Evolutionary conservation across 352 stramenopile genomes (phyloP).

Genomic region (Albugo laibachii): DNA sequence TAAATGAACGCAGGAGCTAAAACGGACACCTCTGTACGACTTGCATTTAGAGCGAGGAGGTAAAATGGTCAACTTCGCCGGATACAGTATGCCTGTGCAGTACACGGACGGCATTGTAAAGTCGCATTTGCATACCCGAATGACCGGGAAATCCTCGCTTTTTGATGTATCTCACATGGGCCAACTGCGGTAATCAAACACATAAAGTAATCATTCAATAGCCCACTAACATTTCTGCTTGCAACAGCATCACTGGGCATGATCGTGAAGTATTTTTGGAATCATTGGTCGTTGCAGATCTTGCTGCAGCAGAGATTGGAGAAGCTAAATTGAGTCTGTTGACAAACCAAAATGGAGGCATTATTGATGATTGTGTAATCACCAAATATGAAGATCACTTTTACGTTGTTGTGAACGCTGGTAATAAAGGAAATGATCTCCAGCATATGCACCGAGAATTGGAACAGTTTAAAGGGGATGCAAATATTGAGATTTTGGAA

Average conservation of each 20-base stretch:
- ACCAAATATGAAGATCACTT: slow-evolving; percentile 87
- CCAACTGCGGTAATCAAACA: slow-evolving; percentile 56
- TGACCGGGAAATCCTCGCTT: slow-evolving; percentile 59
- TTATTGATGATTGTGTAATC: slow-evolving; percentile 97
- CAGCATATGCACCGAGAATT: slow-evolving; percentile 83
- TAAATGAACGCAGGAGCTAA: slow-evolving; percentile 16
- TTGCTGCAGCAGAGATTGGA: slow-evolving; percentile 47
- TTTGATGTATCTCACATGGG: slow-evolving; percentile 99
- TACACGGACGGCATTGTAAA: slow-evolving; percentile 94
- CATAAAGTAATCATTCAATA: not conserved
- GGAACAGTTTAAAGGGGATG: slow-evolving; percentile 78
- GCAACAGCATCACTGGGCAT: slow-evolving; percentile 65
- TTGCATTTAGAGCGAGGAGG: slow-evolving; percentile 49
- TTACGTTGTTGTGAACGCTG: slow-evolving; percentile 96
- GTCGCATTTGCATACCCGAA: slow-evolving; percentile 74
- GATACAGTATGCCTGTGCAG: slow-evolving; percentile 94
- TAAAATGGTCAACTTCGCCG: slow-evolving; percentile 92
- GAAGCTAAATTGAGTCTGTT: slow-evolving; percentile 88
- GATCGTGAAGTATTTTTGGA: slow-evolving; percentile 93
- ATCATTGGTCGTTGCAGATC: slow-evolving; percentile 88
- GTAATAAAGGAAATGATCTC: slow-evolving; percentile 92
- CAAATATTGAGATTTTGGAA: slow-evolving; percentile 85
- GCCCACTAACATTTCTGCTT: not conserved
- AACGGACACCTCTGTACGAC: slow-evolving; percentile 64
- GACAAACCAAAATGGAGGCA: slow-evolving; percentile 90